phyloP scores from a whole-genome alignment of 441 rosid genomes.

The Omphalea diandra region DNA sequence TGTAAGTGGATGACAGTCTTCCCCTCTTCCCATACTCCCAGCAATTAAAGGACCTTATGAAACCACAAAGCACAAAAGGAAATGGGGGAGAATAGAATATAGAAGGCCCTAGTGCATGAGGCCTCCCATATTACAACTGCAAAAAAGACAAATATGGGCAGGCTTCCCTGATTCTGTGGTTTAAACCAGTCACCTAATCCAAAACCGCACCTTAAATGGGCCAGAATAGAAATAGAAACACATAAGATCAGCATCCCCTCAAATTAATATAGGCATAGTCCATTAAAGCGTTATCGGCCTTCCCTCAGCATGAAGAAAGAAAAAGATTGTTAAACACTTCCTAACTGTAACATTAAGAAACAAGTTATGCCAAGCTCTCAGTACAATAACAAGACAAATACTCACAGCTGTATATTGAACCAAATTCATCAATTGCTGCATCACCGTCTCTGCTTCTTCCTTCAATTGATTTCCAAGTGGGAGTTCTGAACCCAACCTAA shows the following conservation, averaged over 20 bases:
- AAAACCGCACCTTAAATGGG: not conserved
- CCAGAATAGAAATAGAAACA: not conserved
- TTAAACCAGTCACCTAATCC: not conserved
- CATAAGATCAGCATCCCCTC: not conserved
- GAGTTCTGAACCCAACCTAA: conserved; percentile 75
- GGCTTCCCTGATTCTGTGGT: not conserved
- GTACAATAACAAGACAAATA: conserved; percentile 23
- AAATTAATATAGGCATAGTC: not conserved
- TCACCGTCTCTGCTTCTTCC: conserved; percentile 72
- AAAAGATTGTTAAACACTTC: not conserved
- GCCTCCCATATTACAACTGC: not conserved
- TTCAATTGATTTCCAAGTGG: conserved; percentile 72
- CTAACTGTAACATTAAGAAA: conserved; percentile 7
- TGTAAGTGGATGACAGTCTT: not conserved
- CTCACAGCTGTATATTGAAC: conserved; percentile 95
- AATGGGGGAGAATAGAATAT: not conserved
- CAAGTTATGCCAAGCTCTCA: conserved; percentile 12
- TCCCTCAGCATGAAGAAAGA: conserved; percentile 2
- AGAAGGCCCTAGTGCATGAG: not conserved
- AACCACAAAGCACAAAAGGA: not conserved
- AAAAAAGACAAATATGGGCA: not conserved
- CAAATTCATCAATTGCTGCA: conserved; percentile 73
- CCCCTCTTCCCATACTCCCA: not conserved
- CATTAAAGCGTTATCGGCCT: conserved; percentile 12
- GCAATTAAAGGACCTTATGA: not conserved